Percentiles rank a stretch among this genome's conserved stretches.
Evolutionary conservation across 2,329 filamentous ascomycete genomes (phyloP).

Genomic region (Penicillium expansum): DNA sequence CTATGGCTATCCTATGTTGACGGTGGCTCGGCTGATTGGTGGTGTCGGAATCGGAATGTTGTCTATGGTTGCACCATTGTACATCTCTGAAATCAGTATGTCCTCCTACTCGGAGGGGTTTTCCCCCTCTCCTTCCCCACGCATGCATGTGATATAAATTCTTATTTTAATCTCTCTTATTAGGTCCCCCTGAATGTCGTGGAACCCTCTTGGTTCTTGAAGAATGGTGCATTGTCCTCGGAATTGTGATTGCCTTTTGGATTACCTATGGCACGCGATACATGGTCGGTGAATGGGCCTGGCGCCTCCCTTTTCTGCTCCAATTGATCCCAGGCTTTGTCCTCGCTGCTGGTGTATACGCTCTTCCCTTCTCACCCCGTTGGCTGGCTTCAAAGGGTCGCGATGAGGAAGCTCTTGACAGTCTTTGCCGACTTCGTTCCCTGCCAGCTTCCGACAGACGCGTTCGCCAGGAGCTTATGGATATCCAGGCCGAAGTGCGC

Average conservation of each 20-base stretch:
- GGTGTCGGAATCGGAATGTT: conserved; percentile 54
- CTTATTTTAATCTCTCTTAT: not conserved
- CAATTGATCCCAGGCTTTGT: conserved; percentile 46
- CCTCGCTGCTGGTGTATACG: conserved; percentile 37
- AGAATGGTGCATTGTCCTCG: conserved; percentile 43
- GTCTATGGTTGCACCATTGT: conserved; percentile 51
- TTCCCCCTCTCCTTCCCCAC: not conserved
- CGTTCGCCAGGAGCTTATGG: conserved; percentile 51
- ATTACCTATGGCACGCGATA: conserved; percentile 45
- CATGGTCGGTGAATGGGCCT: conserved; percentile 48
- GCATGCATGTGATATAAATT: not conserved
- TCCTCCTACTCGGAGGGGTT: not conserved
- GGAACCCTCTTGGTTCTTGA: conserved; percentile 47
- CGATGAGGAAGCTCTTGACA: conserved; percentile 49
- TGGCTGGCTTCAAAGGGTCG: conserved; percentile 52
- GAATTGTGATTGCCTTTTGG: conserved; percentile 45
- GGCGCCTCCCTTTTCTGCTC: conserved; percentile 49
- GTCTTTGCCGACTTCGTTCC: conserved; percentile 50
- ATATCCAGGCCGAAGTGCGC: conserved; percentile 53
- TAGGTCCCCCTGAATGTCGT: conserved; percentile 47
- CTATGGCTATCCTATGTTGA: conserved; percentile 52
- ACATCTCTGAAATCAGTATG: conserved; percentile 52
- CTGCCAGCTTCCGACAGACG: conserved; percentile 50
- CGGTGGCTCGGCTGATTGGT: conserved; percentile 50
- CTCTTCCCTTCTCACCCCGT: conserved; percentile 56